Evolutionary conservation across 2,329 filamentous ascomycete genomes (phyloP), one percentile per base, ranked within the genome.

Genomic region (Alternaria gaisen): DNA sequence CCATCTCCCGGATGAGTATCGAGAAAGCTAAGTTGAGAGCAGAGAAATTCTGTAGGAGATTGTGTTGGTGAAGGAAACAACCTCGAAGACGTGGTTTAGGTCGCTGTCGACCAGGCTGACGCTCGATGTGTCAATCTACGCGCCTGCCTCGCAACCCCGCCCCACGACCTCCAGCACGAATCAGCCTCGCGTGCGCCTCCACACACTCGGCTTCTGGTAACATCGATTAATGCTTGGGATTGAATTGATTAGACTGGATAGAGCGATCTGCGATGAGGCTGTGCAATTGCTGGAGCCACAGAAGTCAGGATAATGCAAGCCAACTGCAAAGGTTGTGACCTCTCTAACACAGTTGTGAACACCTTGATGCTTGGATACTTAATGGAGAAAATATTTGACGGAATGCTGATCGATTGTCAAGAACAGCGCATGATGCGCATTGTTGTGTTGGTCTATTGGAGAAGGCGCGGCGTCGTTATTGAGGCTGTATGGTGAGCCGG

Each of bases 21-120:
- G n/a, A 20, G 20, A 20, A 79, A n/a, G 1, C 2, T 36, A 36
- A 8, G 5, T 28, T 10, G 32, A 3, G 32, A 34, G 5, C 11
- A 36, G 5, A 5, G n/a, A 1, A 36, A 36, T 3, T 7, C 2
- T 16, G 11, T 5, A 7, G 11, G 11, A 42, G 9, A 12, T 9
- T 12, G 5, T 24, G 12, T 22, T 11, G 22, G 10, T 22, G 10
- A 12, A 4, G 20, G 14, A 3, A 26, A 6, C 18, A 36, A 34
- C 5, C 11, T 20, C 22, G 18, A 24, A 18, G 40, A 12, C 12
- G 51, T 8, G 12, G 18, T 26, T 44, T 41, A 44, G 51, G 28
- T 40, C 9, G 14, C 20, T 9, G 7, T 12, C 8, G 22, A 53
- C 18, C 26, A 53, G 51, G 20, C 40, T 53, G 20, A 14, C 22